Evolutionary conservation across 164 flowering plant species (phyloP), one percentile per base, ranked within the genome.

Genomic region (Tinospora cordifolia): DNA sequence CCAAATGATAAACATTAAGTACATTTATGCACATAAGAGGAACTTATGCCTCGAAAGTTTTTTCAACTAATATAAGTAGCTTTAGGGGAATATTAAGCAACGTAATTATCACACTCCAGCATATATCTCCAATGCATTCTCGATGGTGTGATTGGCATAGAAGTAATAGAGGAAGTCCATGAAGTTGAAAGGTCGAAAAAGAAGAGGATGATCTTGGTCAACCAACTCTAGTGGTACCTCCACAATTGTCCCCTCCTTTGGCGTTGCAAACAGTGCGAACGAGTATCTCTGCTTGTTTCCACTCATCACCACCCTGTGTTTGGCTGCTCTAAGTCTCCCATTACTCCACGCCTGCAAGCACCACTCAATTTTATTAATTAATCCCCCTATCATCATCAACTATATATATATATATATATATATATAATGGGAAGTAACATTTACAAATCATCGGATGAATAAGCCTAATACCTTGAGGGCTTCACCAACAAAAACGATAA

Each of bases 311-410:
- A 89, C 90, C 15, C 82, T 79, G 66, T 89, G 91, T 40, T 54
- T 74, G 21, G 77, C 72, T n/a, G 91, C 76, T n/a, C 73, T 79
- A 6, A 86, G 69, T 66, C 88, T 83, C 30, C 89, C 90, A 64
- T 87, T 87, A 77, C 84, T 85, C 90, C 91, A 89, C 3, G 83
- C 87, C 93, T 88, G 41, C 8, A 8, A 19, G 46, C 14, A 68
- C 60, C 3, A n/a, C 38, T 46, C 13, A 25, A 1, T 66, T 66
- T 66, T 3, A 22, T 8, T 24, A 27, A 39, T 41, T 30, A 19
- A 58, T 58, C 21, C 9, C 9, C 9, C 6, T n/a, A 3, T 58
- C 8, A 24, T 25, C 14, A 62, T 22, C 5, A 25, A 22, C 14
- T 22, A 22, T 9, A 62, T 62, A 9, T 24, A 6, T 65, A 15